Evolutionary conservation across 164 flowering plant genomes (phyloP).

Genomic region (Piper betle): DNA sequence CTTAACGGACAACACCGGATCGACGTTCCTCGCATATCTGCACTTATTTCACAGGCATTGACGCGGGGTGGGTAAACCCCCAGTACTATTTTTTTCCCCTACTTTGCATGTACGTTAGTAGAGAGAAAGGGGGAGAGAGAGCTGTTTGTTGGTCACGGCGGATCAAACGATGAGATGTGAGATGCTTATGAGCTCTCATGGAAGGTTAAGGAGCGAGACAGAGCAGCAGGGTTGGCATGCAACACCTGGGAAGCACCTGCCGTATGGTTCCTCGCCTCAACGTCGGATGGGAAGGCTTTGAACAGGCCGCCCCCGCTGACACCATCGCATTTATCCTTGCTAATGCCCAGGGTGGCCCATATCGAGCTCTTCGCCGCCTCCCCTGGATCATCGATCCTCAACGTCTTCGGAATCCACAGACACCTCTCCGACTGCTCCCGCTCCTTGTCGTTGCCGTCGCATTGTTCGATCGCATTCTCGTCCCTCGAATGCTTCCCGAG

Average conservation of each 20-base stretch:
- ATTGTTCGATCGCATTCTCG: slow-evolving; percentile 17
- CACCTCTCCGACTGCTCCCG: slow-evolving; percentile 21
- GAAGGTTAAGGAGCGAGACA: slow-evolving; percentile 68
- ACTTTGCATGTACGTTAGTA: not conserved
- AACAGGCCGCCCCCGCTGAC: slow-evolving; percentile 31
- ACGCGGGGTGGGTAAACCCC: no score
- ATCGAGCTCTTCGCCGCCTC: slow-evolving; percentile 92
- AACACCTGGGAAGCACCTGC: slow-evolving; percentile 26
- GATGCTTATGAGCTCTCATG: slow-evolving; percentile 41
- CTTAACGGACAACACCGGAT: no score
- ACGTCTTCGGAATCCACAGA: slow-evolving; percentile 72
- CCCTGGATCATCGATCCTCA: slow-evolving; percentile 74
- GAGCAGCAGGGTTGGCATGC: slow-evolving; percentile 86
- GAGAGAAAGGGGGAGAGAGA: slow-evolving; percentile 1
- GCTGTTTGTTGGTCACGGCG: no score
- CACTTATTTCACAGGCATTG: no score
- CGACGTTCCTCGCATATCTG: no score
- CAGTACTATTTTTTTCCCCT: no score
- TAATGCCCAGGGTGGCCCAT: slow-evolving; percentile 80
- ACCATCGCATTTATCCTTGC: slow-evolving; percentile 30
- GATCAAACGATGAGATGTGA: no score
- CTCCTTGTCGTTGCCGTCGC: slow-evolving; percentile 17
- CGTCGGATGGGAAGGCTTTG: slow-evolving; percentile 45
- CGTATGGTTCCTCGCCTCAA: slow-evolving; percentile 19
- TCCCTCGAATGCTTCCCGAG: slow-evolving; percentile 63